A percentile compares a stretch with the other conserved stretches of the same genome.
These are phyloP conservation scores for Dactylorhiza incarnata DNA, from an alignment of 106 monocot genomes.

Conservation along the genomic window DNA sequence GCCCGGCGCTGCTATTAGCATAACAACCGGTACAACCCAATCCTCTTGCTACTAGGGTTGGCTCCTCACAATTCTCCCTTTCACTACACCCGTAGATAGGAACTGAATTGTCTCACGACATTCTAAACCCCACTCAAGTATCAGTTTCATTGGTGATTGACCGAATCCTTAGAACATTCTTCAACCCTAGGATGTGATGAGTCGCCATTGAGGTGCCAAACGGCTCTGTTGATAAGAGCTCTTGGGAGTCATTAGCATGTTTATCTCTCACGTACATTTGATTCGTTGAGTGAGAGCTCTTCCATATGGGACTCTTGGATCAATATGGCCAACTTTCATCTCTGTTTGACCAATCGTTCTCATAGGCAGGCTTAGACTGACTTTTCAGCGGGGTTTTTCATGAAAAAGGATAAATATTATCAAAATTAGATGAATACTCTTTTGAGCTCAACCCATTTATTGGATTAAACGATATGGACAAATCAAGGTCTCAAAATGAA, in stretches of 20 bases:
- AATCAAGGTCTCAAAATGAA: too few species aligned
- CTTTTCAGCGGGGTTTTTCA: too few species aligned
- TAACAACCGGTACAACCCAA: background rate
- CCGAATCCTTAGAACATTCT: conserved; percentile 17
- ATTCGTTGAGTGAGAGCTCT: conserved; percentile 13
- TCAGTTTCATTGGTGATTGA: background rate
- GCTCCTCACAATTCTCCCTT: background rate
- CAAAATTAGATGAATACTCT: too few species aligned
- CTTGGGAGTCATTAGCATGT: conserved; percentile 17
- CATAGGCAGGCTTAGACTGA: too few species aligned
- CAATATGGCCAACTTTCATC: background rate
- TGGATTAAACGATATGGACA: too few species aligned
- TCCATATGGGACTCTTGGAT: background rate
- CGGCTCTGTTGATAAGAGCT: conserved; percentile 14
- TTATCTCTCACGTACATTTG: conserved; percentile 10
- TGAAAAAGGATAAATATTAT: too few species aligned
- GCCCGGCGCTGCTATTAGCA: background rate
- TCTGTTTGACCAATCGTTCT: background rate
- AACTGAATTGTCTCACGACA: background rate
- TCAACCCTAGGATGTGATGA: conserved; percentile 27
- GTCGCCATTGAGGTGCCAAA: conserved; percentile 16
- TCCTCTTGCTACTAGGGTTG: conserved; percentile 3
- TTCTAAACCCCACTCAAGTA: conserved; percentile 1
- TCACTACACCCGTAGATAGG: background rate
- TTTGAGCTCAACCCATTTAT: too few species aligned